Evolutionary conservation across 768 basidiomycete species (phyloP).

Genomic region (Fibroporia radiculosa): DNA sequence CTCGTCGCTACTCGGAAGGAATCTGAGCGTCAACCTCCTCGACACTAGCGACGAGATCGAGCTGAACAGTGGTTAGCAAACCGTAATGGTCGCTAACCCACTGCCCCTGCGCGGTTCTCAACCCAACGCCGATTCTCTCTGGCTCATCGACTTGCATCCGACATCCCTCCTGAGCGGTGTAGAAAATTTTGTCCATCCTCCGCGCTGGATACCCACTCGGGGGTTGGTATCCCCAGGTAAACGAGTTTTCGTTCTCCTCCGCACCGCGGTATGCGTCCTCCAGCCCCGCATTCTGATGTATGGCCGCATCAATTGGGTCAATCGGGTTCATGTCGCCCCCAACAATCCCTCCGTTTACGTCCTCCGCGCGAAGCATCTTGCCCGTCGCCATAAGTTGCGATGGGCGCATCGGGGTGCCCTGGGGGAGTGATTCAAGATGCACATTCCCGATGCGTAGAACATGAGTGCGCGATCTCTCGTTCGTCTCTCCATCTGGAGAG

Average conservation of each 20-base stretch:
- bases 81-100: conserved; percentile 72
- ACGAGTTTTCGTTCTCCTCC: conserved; percentile 36
- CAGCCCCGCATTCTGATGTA: conserved; percentile 41
- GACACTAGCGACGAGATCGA: no score
- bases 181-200: conserved; percentile 63
- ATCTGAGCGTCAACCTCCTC: no score
- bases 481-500: no score
- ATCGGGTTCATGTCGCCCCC: conserved; percentile 74
- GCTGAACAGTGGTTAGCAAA: conserved; percentile 30
- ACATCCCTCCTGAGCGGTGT: conserved; percentile 35
- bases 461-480: no score
- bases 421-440: conserved; percentile 59
- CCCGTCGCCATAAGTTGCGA: conserved; percentile 48
- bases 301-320: conserved; percentile 31
- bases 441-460: conserved; percentile 60
- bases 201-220: conserved; percentile 35
- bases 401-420: conserved; percentile 31
- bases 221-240: conserved; percentile 71
- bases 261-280: conserved; percentile 50
- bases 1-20: no score
- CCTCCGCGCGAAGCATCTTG: conserved; percentile 38
- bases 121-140: conserved; percentile 46
- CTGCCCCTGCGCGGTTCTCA: conserved; percentile 32
- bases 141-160: conserved; percentile 45
- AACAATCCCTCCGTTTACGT: conserved; percentile 50